Evolutionary conservation across 352 stramenopile genomes (phyloP), one percentile per base, ranked within the genome.

Genomic region (Phytophthora citrophthora): DNA sequence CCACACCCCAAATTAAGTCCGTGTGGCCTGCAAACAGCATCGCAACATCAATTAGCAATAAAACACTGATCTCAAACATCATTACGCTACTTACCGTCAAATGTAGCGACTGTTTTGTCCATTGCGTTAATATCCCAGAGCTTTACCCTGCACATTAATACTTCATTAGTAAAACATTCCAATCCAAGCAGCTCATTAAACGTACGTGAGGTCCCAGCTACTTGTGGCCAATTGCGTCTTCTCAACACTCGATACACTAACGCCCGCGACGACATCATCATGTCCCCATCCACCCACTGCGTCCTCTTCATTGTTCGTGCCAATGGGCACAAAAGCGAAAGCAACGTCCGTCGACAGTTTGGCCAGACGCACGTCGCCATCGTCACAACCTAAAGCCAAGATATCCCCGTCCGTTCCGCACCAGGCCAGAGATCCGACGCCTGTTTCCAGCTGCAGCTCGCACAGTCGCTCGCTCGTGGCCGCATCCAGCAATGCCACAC

Each of bases 131-230:
- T 61, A 71, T 95, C 81, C 86, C 86, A 95, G 4, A 95, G 23
- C 62, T 93, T 93, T 48, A 93, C 83, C 5, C 83, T 91, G 36
- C 16, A 41, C 15, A 18, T 1, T 23, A 44, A 0, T 26, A 24
- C 18, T 49, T 3, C 29, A n/a, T 66, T 24, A 66, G 36, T 40
- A 11, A 13, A 26, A 13, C 40, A 44, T 4, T 13, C 13, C 12
- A 2, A 29, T 10, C 5, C 29, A 18, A 53, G 1, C 5, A 50
- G 11, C 20, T 39, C 7, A 56, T 8, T 15, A 5, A 6, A 73
- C 78, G 51, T 68, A 91, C 83, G 70, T 91, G 43, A 83, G 61
- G 48, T 95, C 86, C 84, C 83, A 93, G 62, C 86, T 93, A 27
- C 67, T 62, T 7, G 72, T 82, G 1, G 81, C 81, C 13, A 91